Percentiles rank a stretch among this genome's conserved stretches.
Evolutionary conservation across 2,329 filamentous ascomycete species (phyloP).

Genomic region (Colletotrichum higginsianum): DNA sequence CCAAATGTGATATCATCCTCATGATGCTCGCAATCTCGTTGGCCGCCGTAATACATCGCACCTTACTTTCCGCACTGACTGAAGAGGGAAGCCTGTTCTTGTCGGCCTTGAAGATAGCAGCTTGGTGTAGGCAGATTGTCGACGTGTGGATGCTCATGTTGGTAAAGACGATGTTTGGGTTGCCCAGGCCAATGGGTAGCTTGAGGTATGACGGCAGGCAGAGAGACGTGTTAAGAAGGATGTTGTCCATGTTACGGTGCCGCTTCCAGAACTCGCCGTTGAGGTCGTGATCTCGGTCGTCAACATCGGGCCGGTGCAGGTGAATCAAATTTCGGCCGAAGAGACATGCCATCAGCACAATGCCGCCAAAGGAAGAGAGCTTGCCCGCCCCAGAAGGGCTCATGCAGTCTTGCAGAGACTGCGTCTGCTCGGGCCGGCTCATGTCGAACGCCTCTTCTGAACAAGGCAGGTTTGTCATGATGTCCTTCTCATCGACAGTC

Average conservation of each 20-base stretch:
- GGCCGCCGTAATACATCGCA: slow-evolving; percentile 92
- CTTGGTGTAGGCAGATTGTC: slow-evolving; percentile 97
- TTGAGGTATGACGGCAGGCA: slow-evolving; percentile 86
- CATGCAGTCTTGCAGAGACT: slow-evolving; percentile 79
- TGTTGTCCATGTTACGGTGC: slow-evolving; percentile 90
- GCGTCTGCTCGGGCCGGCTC: slow-evolving; percentile 81
- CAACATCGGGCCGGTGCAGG: slow-evolving; percentile 85
- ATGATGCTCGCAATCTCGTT: slow-evolving; percentile 96
- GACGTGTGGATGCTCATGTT: slow-evolving; percentile 99
- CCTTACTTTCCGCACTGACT: slow-evolving; percentile 90
- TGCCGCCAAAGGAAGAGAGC: slow-evolving; percentile 83
- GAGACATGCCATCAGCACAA: slow-evolving; percentile 88
- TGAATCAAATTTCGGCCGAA: slow-evolving; percentile 94
- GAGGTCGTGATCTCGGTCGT: slow-evolving; percentile 88
- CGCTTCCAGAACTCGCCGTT: slow-evolving; percentile 97
- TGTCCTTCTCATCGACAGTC: slow-evolving; percentile 91
- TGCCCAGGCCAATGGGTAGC: slow-evolving; percentile 80
- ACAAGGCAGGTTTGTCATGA: slow-evolving; percentile 86
- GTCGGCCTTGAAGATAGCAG: slow-evolving; percentile 97
- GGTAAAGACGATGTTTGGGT: slow-evolving; percentile 90
- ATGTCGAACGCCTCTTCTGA: slow-evolving; percentile 89
- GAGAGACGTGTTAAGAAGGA: slow-evolving; percentile 88
- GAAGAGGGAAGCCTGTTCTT: slow-evolving; percentile 84
- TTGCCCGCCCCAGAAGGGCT: slow-evolving; percentile 79
- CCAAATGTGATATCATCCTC: slow-evolving; percentile 93